phyloP scores from a whole-genome alignment of 202 grass and related monocot genomes.

The Zizania palustris region DNA sequence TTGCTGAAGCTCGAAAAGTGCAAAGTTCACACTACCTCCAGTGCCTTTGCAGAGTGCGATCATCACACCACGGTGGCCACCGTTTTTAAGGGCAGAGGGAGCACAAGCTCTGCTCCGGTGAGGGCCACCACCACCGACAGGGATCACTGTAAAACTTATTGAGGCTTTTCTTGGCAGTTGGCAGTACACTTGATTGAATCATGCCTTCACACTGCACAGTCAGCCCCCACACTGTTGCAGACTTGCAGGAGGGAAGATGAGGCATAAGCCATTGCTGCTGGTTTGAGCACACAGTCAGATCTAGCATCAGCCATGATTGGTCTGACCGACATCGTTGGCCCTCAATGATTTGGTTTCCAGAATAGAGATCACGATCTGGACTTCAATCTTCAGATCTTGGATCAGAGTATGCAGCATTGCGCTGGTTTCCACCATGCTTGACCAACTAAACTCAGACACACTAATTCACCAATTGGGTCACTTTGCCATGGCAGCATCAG shows the following conservation, averaged over 20 bases:
- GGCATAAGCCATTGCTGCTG: conserved; percentile 2
- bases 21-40: not conserved
- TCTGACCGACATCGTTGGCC: conserved; percentile 6
- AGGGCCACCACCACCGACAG: conserved; percentile 40
- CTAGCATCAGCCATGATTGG: conserved; percentile 16
- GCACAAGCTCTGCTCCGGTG: conserved; percentile 8
- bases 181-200: conserved; percentile 10
- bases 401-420: conserved; percentile 1
- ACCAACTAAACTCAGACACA: not conserved
- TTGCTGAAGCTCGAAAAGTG: conserved; percentile 1
- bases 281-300: conserved; percentile 35
- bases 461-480: not conserved
- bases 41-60: conserved; percentile 16
- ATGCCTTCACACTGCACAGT: conserved; percentile 23
- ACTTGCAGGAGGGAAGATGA: not conserved
- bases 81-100: conserved; percentile 27
- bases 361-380: conserved; percentile 2
- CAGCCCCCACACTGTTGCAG: not conserved
- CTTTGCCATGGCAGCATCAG: not conserved
- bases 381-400: conserved; percentile 24
- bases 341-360: conserved; percentile 25
- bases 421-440: not conserved
- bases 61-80: conserved; percentile 24
- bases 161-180: not conserved
- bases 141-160: conserved; percentile 16